Base-by-base conservation (phyloP, 2,329 filamentous ascomycete genomes). In the Fusarium coffeatum region DNA sequence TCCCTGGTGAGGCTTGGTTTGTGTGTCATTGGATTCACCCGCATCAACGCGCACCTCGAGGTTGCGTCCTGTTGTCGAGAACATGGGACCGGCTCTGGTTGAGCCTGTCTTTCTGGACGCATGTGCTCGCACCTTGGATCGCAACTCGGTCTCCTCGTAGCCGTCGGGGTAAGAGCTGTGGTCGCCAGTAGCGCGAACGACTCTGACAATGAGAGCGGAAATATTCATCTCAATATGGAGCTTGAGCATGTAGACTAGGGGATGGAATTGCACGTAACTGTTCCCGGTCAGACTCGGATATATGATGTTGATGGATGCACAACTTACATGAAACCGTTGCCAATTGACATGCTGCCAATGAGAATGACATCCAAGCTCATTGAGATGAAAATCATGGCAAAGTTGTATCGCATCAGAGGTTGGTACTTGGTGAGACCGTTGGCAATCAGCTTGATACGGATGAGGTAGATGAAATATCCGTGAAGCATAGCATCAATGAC, bases 381-480 rank as follows among this genome's bases (percentile, higher is more conserved):
- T 0, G 76, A 77, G 1, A 77, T 15, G 1, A 28, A 56, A 25
- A 77, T 71, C 69, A 77, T 74, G 12, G 37, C 23, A 8, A 77
- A 27, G 15, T 77, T 77, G 53, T 76, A 76, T 22, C 76, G 76
- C 27, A 84, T 79, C 18, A 86, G 77, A n/a, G 78, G 74, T 58
- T 80, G 79, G 66, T 86, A 86, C 68, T 86, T 86, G 7, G 79
- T 79, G 2, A 86, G 77, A 8, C 84, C 84, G 40, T 83, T 81
- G 34, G 78, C 48, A 22, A 72, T 69, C 16, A 66, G 34, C 55
- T 70, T 85, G 56, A 85, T 84, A 62, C 84, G 83, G 71, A 84
- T 80, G 2, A 85, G 74, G n/a, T 83, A 78, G 20, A 72, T 58
- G 10, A 64, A 71, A 55, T 76, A 73, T 3, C 70, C 55, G 65